phyloP scores from a whole-genome alignment of 208 protist species.

The Strigomonas galati region DNA sequence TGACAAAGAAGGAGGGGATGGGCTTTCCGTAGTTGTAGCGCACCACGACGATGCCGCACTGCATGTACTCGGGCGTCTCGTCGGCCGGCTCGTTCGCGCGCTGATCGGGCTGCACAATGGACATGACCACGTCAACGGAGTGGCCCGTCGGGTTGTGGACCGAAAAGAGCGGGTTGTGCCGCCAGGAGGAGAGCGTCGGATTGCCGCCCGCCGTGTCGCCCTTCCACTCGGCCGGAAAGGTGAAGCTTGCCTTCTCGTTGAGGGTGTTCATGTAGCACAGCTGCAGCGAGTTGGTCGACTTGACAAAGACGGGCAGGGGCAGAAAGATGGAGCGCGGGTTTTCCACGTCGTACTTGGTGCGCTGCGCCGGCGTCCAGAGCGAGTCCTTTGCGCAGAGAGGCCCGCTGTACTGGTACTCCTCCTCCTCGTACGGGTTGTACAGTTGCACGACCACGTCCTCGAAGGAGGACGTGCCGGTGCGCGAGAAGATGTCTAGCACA shows the following conservation, averaged over 20 bases:
- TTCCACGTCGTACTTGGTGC: constrained; percentile 35
- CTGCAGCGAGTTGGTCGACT: constrained; percentile 50
- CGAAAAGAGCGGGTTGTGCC: constrained; percentile 71
- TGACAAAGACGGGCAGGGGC: constrained; percentile 50
- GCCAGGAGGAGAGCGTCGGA: constrained; percentile 57
- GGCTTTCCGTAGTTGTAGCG: constrained; percentile 31
- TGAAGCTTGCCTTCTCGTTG: constrained; percentile 23
- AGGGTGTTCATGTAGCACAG: constrained; percentile 55
- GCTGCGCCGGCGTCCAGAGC: constrained; percentile 43
- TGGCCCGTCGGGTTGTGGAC: constrained; percentile 38
- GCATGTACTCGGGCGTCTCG: constrained; percentile 41
- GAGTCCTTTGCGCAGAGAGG: constrained; percentile 48
- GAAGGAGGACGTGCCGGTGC: constrained; percentile 53
- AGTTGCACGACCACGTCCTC: constrained; percentile 63
- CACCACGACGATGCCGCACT: constrained; percentile 63
- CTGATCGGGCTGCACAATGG: constrained; percentile 63
- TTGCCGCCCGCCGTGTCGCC: constrained; percentile 57
- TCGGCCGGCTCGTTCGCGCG: constrained; percentile 28
- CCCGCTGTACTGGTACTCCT: constrained; percentile 60
- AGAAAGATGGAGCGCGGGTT: constrained; percentile 52
- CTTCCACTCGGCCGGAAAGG: constrained; percentile 43
- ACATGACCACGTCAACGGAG: constrained; percentile 29
- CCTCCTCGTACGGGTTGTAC: constrained; percentile 79
- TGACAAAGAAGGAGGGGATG: constrained; percentile 64
- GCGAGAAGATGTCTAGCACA: constrained; percentile 66